Base-by-base conservation (phyloP, 2,329 filamentous ascomycete genomes). In the Claviceps fusiformis region DNA sequence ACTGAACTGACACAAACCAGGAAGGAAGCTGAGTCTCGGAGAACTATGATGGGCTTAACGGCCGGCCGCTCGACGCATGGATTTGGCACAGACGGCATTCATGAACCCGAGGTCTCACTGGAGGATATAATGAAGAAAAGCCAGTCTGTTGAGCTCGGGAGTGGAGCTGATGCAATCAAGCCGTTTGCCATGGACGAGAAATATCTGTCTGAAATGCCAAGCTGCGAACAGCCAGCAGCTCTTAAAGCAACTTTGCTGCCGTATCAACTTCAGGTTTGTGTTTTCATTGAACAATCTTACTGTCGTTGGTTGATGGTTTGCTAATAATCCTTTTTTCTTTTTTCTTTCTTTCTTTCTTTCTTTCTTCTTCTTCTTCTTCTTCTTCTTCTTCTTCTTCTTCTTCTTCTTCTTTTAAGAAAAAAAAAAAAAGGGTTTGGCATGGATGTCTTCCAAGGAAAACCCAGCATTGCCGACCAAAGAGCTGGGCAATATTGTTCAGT, bases 371-470 rank as follows among this genome's bases (percentile, higher is more conserved):
- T 33, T 24, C 24, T 24, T 24, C 24, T 24, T 24, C 24, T 24
- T 33, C 5, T 33, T 33, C 8, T 33, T 33, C 4, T 10, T 9
- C 3, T 33, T 33, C 1, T 33, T 33, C 4, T 33, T 33, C 4
- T 10, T 9, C 3, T 33, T n/a, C n/a, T n/a, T n/a, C n/a, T n/a
- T n/a, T n/a, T n/a, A n/a, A n/a, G 31, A 56, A 31, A 46, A 37
- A 37, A 11, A 37, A 11, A 11, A 41, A 41, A 41, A 92, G 73
- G 89, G 88, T 7, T 72, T 95, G 44, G 82, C 84, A 17, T 95
- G 90, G 90, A 81, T 95, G 78, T 73, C 82, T 19, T 75, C 82
- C 8, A 89, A 88, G 62, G 90, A 95, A 66, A 80, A 76, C 15
- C 88, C 89, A 0, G 67, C 76, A 41, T 72, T 86, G 13, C 88